phyloP scores from a whole-genome alignment of 2,329 filamentous ascomycete species.

The Botrytis aclada region DNA sequence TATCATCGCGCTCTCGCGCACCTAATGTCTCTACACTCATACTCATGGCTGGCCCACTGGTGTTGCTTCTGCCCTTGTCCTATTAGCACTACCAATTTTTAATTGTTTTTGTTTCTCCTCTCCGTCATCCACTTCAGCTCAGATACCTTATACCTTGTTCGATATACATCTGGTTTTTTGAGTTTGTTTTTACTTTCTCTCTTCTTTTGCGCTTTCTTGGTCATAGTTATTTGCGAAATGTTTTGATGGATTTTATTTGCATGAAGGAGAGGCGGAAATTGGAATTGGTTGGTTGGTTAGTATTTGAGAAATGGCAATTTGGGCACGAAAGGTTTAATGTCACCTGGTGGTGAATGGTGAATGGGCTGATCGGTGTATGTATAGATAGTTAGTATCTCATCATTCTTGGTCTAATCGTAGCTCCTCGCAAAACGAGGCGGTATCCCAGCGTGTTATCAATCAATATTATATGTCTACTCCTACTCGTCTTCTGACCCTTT shows the following conservation, averaged over 20 bases:
- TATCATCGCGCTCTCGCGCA: conserved; percentile 27
- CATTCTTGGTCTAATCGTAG: conserved; percentile 9
- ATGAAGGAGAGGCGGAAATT: conserved; percentile 18
- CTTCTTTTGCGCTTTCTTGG: not conserved
- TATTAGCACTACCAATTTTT: conserved; percentile 31
- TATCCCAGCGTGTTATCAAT: conserved; percentile 23
- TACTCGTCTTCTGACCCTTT: not conserved
- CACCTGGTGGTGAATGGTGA: conserved; percentile 16
- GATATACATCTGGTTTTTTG: conserved; percentile 45
- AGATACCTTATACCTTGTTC: conserved; percentile 65
- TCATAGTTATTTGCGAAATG: conserved; percentile 22
- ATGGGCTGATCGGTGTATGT: conserved; percentile 21
- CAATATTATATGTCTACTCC: conserved; percentile 20
- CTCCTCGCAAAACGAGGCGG: conserved; percentile 11
- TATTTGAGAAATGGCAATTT: conserved; percentile 15
- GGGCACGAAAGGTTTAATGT: conserved; percentile 19
- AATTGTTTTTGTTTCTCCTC: conserved; percentile 34
- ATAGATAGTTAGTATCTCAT: conserved; percentile 26
- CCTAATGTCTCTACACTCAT: conserved; percentile 34
- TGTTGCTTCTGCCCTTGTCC: conserved; percentile 39
- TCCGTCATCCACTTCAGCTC: conserved; percentile 37
- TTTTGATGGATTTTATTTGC: conserved; percentile 24
- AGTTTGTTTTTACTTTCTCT: conserved; percentile 19
- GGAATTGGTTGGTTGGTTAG: conserved; percentile 11
- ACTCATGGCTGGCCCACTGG: conserved; percentile 38